phyloP scores from a whole-genome alignment of 257 asterid genomes.

The Penstemon eatonii region DNA sequence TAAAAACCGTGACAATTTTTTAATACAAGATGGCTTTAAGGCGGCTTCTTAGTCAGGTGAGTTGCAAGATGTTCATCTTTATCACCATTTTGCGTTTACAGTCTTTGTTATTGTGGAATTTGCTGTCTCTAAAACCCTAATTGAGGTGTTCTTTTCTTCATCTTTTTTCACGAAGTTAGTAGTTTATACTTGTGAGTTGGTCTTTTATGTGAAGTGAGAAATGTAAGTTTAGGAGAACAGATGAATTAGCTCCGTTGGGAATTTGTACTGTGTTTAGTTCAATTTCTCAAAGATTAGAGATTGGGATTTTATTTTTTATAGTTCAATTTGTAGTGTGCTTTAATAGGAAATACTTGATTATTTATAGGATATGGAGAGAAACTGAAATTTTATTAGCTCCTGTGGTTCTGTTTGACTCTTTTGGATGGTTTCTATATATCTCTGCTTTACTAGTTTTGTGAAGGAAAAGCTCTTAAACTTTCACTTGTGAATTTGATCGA shows the following conservation, averaged over 20 bases:
- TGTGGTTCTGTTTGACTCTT: constrained; percentile 9
- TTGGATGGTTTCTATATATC: not conserved
- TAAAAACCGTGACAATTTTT: constrained; percentile 2
- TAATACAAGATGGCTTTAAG: constrained; percentile 51
- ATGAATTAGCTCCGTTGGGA: not conserved
- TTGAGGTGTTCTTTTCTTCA: constrained; percentile 7
- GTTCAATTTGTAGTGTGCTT: not conserved
- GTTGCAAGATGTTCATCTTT: constrained; percentile 25
- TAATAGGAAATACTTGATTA: not conserved
- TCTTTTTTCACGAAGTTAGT: not conserved
- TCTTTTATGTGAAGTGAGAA: not conserved
- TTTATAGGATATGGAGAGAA: not conserved
- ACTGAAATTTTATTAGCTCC: constrained; percentile 1
- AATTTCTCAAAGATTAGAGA: constrained; percentile 17
- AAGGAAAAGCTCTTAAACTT: not conserved
- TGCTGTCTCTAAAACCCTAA: constrained; percentile 42
- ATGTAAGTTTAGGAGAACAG: not conserved
- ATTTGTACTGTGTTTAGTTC: constrained; percentile 10
- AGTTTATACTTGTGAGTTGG: not conserved
- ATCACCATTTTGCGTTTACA: constrained; percentile 5
- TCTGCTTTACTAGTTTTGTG: not conserved
- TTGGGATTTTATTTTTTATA: not conserved
- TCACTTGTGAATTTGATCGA: not conserved
- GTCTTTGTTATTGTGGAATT: not conserved
- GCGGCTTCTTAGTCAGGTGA: constrained; percentile 66